Base-by-base conservation (phyloP, 169 alveolate genomes). In the Plasmodium chabaudi region DNA sequence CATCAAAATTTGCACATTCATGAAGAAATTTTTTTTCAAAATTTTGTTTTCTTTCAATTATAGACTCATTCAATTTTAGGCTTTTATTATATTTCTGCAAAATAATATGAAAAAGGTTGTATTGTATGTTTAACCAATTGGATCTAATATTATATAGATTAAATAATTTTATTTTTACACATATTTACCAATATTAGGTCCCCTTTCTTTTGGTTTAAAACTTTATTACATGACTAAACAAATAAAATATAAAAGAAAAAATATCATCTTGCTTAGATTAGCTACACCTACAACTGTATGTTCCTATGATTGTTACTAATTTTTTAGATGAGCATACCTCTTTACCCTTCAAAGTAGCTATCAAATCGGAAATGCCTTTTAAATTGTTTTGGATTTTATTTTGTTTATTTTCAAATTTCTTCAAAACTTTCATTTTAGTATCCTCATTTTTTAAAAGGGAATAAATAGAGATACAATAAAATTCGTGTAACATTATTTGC, bases 401-500 rank as follows among this genome's bases (percentile, higher is more conserved):
- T 46, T 47, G 57, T 46, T 64, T 64, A 39, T 63, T 34, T 17
- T 77, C 75, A 13, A 51, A 27, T 47, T 17, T 17, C 13, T 23
- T 53, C 9, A 77, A 44, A 25, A 68, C 51, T 51, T 53, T 27
- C 12, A 27, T 15, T 68, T 77, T 77, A 53, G 56, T 56, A 5
- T 77, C 69, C 44, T 77, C 88, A 51, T 77, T 77, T 77, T 47
- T 77, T 77, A 77, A 77, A 42, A 69, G 34, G 15, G 88, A 63
- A 68, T 77, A 77, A 57, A 64, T 77, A 9, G 67, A 51, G 25
- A 77, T 51, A 27, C 72, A 77, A 57, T 77, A 63, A 2, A 77
- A 59, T 23, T 77, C 77, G 34, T 77, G 88, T 10, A 77, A 21
- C 2, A 27, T 57, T 19, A 64, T 77, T n/a, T 51, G 65, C 61